Conservation (phyloP, 2,329 filamentous ascomycete genomes). For the Cadophora luteo-olivacea region DNA sequence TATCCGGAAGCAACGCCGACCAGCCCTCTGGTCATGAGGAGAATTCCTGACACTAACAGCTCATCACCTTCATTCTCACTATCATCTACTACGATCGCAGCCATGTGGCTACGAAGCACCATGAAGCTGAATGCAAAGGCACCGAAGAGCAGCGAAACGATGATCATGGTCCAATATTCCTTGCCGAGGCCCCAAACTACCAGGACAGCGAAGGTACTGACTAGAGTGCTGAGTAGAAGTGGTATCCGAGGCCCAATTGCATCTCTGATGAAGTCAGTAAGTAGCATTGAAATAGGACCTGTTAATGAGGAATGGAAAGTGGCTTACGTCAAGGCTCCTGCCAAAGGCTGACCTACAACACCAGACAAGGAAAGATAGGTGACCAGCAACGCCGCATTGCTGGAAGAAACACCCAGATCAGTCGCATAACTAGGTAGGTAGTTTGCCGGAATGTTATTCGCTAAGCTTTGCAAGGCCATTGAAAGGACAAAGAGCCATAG, state of each 20-base stretch:
- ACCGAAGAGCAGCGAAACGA: not conserved
- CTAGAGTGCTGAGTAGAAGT: not conserved
- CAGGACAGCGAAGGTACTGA: not conserved
- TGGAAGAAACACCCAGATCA: slow-evolving; percentile 1
- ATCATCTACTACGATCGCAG: not conserved
- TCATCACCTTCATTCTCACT: not conserved
- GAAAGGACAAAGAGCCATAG: not conserved
- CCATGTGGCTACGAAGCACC: slow-evolving; percentile 1
- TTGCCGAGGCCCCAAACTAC: not conserved
- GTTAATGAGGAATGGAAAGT: not conserved
- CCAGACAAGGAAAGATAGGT: not conserved
- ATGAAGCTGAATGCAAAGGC: slow-evolving; percentile 2
- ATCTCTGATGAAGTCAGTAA: not conserved
- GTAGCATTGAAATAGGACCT: too few species aligned
- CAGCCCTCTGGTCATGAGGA: not conserved
- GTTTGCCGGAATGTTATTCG: not conserved
- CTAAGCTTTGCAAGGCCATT: not conserved
- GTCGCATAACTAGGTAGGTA: not conserved
- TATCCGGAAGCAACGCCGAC: not conserved
- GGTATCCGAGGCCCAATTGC: not conserved
- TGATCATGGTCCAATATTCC: not conserved
- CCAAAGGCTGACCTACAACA: not conserved
- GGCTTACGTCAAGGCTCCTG: slow-evolving; percentile 2
- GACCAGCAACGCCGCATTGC: not conserved
- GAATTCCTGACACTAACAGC: not conserved